These are phyloP conservation scores for Exophiala oligosperma DNA, from an alignment of 2,329 filamentous ascomycete species.

Conservation along the genomic window DNA sequence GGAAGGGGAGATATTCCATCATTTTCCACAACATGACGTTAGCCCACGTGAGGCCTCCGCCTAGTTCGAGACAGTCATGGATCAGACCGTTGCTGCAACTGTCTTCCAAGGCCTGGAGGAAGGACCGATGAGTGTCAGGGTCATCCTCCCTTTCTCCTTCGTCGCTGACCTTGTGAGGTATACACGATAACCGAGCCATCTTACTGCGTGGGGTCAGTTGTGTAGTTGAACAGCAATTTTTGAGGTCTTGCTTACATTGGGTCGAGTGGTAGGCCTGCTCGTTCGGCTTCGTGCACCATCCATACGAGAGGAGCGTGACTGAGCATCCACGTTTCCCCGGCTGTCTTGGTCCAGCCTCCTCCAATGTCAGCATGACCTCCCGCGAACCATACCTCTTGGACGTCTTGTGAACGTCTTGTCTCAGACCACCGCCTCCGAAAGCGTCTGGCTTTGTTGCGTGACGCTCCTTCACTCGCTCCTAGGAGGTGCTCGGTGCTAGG, in stretches of 20 bases:
- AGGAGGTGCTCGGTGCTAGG: constrained; percentile 13
- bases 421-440: constrained; percentile 31
- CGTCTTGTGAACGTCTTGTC: constrained; percentile 61
- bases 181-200: constrained; percentile 55
- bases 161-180: constrained; percentile 38
- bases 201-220: constrained; percentile 11
- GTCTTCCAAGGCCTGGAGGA: constrained; percentile 58
- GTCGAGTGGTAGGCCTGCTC: constrained; percentile 71
- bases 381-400: constrained; percentile 73
- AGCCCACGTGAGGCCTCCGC: constrained; percentile 55
- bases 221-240: neutral
- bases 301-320: constrained; percentile 69
- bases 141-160: constrained; percentile 16
- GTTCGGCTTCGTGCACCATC: constrained; percentile 66
- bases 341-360: constrained; percentile 54
- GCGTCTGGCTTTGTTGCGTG: neutral
- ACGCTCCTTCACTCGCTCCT: neutral
- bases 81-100: constrained; percentile 53
- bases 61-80: constrained; percentile 70
- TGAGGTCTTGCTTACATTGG: constrained; percentile 55
- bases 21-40: constrained; percentile 70
- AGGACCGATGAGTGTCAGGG: constrained; percentile 34
- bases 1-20: constrained; percentile 81
- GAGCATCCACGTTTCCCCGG: constrained; percentile 58
- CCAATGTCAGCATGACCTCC: constrained; percentile 79